Percentiles rank a stretch among this genome's conserved stretches.
Evolutionary conservation across 306 rosid species (phyloP).

Genomic region (Purshia tridentata): DNA sequence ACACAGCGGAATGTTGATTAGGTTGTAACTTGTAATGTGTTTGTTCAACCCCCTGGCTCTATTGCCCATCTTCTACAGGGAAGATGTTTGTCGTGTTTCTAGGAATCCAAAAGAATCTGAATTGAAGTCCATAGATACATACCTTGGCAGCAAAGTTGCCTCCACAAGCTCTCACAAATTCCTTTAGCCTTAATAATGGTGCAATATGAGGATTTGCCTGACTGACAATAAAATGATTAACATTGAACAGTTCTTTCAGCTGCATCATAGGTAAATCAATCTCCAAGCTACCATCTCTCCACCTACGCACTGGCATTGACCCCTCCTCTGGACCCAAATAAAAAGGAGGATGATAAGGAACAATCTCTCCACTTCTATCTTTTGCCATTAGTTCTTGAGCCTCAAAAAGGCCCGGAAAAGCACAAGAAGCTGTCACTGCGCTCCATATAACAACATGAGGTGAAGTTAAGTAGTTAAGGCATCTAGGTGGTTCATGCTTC

Average conservation of each 20-base stretch:
- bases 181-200: constrained; percentile 83
- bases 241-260: constrained; percentile 88
- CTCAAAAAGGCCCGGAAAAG: constrained; percentile 97
- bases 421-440: constrained; percentile 98
- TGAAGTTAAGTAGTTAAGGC: constrained; percentile 96
- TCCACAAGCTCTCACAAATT: constrained; percentile 72
- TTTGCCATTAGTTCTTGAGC: constrained; percentile 99
- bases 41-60: too few species aligned
- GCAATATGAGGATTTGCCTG: constrained; percentile 97
- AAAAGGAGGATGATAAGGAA: constrained; percentile 95
- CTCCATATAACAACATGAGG: constrained; percentile 99
- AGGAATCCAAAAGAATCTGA: neutral
- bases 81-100: too few species aligned
- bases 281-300: constrained; percentile 99
- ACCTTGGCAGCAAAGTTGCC: constrained; percentile 99
- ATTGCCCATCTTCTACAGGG: too few species aligned
- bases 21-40: too few species aligned
- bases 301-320: constrained; percentile 66
- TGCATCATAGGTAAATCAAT: constrained; percentile 98
- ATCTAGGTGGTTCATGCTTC: constrained; percentile 97
- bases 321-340: constrained; percentile 88
- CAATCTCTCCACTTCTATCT: constrained; percentile 89
- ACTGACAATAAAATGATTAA: constrained; percentile 93
- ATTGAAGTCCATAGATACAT: constrained; percentile 27
- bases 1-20: too few species aligned